Evolutionary conservation across 169 alveolate genomes (phyloP).

Genomic region (Cyclospora cayetanensis): DNA sequence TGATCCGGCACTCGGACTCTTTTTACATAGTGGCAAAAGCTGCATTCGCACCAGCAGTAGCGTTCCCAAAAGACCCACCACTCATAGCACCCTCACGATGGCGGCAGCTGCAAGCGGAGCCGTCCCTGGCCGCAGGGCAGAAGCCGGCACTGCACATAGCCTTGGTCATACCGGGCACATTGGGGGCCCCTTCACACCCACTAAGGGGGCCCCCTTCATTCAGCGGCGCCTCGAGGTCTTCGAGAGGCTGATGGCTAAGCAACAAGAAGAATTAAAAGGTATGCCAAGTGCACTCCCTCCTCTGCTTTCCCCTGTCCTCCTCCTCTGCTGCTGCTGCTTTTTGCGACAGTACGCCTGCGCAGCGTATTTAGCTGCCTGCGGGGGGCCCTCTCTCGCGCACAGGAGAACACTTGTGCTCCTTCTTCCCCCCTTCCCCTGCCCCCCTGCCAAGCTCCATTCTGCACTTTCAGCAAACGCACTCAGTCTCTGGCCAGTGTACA

Average conservation of each 20-base stretch:
- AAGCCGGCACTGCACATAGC: neutral
- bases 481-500: no score
- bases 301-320: no score
- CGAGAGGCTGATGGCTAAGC: constrained; percentile 74
- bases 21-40: neutral
- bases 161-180: neutral
- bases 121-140: neutral
- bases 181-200: neutral
- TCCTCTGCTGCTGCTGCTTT: no score
- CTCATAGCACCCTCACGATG: neutral
- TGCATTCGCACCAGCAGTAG: neutral
- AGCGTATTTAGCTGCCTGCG: no score
- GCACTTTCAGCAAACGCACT: no score
- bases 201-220: constrained; percentile 21
- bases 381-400: no score
- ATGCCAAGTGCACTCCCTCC: constrained; percentile 78
- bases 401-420: no score
- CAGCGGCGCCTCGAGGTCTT: constrained; percentile 29
- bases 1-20: neutral
- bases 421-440: no score
- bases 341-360: no score
- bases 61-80: neutral
- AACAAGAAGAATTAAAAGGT: constrained; percentile 47
- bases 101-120: neutral
- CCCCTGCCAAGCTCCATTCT: no score